phyloP scores from a whole-genome alignment of 2,329 filamentous ascomycete species.

The Claviceps fusiformis region DNA sequence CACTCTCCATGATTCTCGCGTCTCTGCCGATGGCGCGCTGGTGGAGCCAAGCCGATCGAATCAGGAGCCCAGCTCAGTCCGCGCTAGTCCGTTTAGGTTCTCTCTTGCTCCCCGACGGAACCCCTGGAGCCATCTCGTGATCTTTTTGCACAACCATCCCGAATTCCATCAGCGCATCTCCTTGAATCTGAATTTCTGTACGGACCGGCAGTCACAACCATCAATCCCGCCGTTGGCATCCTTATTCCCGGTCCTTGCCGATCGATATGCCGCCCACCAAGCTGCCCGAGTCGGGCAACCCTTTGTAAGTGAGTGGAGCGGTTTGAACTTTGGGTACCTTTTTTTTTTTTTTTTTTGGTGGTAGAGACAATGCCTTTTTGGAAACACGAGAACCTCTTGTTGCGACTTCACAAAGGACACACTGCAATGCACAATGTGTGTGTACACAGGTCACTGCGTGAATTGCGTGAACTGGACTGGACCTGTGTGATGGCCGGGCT shows the following conservation, averaged over 20 bases:
- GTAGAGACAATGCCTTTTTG: no score
- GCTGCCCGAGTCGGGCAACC: conserved; percentile 33
- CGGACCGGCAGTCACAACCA: background rate
- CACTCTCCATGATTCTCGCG: no score
- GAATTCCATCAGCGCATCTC: background rate
- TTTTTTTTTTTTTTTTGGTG: no score
- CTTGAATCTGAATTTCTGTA: background rate
- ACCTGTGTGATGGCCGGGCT: background rate
- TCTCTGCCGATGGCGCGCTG: no score
- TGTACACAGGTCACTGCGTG: background rate
- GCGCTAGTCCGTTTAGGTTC: background rate
- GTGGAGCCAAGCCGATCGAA: background rate
- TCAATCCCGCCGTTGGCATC: no score
- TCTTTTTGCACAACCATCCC: background rate
- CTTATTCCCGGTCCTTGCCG: background rate
- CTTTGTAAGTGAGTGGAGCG: conserved; percentile 35
- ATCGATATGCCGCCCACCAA: conserved; percentile 29
- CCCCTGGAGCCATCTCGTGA: background rate
- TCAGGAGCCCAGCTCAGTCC: background rate
- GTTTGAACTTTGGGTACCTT: no score
- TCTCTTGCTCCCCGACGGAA: background rate
- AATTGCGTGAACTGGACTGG: background rate
- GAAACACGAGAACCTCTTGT: background rate
- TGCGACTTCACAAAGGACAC: no score
- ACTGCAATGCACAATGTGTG: no score